phyloP scores from a whole-genome alignment of 768 basidiomycete genomes.

The Serendipita vermifera region DNA sequence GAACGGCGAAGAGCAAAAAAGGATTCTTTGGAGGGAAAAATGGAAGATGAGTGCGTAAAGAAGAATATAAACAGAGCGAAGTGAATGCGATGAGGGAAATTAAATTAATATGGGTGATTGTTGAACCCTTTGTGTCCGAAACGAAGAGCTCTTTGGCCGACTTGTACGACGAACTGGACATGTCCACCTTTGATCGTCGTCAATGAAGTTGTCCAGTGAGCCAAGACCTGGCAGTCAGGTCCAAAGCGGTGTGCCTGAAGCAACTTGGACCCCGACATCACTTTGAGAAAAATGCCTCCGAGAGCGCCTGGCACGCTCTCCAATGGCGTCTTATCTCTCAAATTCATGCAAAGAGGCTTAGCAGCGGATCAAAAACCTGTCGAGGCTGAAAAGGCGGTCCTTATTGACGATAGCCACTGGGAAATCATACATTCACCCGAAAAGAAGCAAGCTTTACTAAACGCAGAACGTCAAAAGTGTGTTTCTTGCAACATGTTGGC shows the following conservation, averaged over 20 bases:
- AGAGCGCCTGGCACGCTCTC: constrained; percentile 1
- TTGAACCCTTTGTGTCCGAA: constrained; percentile 57
- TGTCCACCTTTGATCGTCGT: too few species aligned
- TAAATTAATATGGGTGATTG: constrained; percentile 51
- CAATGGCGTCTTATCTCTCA: constrained; percentile 1
- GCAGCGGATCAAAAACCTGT: neutral
- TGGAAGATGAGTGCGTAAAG: constrained; percentile 34
- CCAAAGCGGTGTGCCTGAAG: too few species aligned
- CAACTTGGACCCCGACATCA: too few species aligned
- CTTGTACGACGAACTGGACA: too few species aligned
- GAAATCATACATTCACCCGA: neutral
- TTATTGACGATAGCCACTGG: constrained; percentile 2
- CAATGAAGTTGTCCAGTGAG: too few species aligned
- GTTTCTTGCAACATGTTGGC: neutral
- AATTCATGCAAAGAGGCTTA: constrained; percentile 1
- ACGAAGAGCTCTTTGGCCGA: constrained; percentile 71
- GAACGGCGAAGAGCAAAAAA: constrained; percentile 31
- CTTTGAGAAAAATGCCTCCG: neutral
- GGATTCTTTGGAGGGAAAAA: constrained; percentile 25
- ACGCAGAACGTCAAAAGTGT: neutral
- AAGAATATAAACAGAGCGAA: constrained; percentile 58
- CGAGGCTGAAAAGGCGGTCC: neutral
- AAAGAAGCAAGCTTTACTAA: neutral
- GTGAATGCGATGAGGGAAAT: constrained; percentile 50
- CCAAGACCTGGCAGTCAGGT: too few species aligned